Evolutionary conservation across 1,284 basidiomycete species (phyloP).

Genomic region (Cryptococcus sp.): DNA sequence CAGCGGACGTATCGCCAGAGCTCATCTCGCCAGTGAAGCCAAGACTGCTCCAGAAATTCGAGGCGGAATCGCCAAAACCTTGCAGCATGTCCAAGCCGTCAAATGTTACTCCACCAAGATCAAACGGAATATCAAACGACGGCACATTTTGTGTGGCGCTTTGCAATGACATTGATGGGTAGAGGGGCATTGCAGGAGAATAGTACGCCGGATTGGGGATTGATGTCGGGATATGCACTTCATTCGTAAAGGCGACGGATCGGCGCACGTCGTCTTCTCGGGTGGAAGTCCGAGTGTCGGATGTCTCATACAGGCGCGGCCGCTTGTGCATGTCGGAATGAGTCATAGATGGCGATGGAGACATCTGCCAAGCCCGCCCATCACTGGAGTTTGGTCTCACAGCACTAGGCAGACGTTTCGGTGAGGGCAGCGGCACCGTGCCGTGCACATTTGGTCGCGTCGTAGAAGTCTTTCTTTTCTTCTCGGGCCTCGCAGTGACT

Average conservation of each 20-base stretch:
- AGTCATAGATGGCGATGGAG: not conserved
- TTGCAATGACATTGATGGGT: not conserved
- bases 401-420: not conserved
- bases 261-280: constrained; percentile 4
- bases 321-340: constrained; percentile 3
- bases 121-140: constrained; percentile 32
- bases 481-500: constrained; percentile 3
- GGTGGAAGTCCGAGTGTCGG: constrained; percentile 28
- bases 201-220: too few relatives aligned
- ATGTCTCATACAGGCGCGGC: constrained; percentile 28
- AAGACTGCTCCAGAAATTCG: constrained; percentile 33
- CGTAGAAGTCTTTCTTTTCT: constrained; percentile 32
- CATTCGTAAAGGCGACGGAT: too few relatives aligned
- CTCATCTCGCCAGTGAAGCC: constrained; percentile 6
- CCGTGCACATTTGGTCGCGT: not conserved
- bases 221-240: too few relatives aligned
- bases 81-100: constrained; percentile 49
- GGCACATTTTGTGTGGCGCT: constrained; percentile 3
- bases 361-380: not conserved
- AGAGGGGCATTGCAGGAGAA: not conserved
- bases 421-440: constrained; percentile 1
- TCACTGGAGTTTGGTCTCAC: not conserved
- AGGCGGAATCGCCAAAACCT: constrained; percentile 37
- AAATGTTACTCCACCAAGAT: constrained; percentile 48
- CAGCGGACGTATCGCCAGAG: not conserved